Percentiles rank a stretch among this genome's conserved stretches.
These are phyloP conservation scores for Termitomyces titanicus DNA, from an alignment of 768 basidiomycete species.

Conservation along the genomic window DNA sequence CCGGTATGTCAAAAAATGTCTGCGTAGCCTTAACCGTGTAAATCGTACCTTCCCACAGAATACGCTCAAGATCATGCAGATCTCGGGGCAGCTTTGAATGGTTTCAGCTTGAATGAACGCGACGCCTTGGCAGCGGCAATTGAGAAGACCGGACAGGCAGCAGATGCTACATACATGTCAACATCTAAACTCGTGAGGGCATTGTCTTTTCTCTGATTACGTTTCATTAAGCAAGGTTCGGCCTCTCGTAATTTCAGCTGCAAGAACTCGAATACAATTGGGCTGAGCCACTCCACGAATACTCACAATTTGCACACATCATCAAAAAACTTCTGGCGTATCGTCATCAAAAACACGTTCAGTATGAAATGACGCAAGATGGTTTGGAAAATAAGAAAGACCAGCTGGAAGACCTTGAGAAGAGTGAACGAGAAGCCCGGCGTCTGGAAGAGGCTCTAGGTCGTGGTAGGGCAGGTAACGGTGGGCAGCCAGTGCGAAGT, in stretches of 20 bases:
- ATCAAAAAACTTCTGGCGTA: conserved; percentile 94
- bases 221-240: conserved; percentile 6
- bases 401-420: conserved; percentile 85
- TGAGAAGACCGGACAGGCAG: conserved; percentile 96
- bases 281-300: conserved; percentile 95
- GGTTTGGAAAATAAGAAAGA: conserved; percentile 80
- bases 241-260: conserved; percentile 44
- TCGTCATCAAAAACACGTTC: conserved; percentile 96
- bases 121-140: conserved; percentile 75
- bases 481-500: conserved; percentile 20
- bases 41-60: conserved; percentile 38
- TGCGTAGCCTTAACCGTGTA: neutral
- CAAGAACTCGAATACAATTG: conserved; percentile 94
- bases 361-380: conserved; percentile 97
- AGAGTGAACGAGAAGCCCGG: conserved; percentile 86
- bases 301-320: conserved; percentile 89
- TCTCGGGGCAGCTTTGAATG: conserved; percentile 88
- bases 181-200: conserved; percentile 78
- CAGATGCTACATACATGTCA: conserved; percentile 90
- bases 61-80: conserved; percentile 85
- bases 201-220: neutral
- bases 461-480: conserved; percentile 38
- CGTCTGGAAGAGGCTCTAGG: conserved; percentile 86
- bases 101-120: conserved; percentile 86
- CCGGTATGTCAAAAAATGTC: conserved; percentile 50